Percentiles rank a stretch among this genome's conserved stretches.
Evolutionary conservation across 345 rosid species (phyloP).

Genomic region (Corchorus capsularis): DNA sequence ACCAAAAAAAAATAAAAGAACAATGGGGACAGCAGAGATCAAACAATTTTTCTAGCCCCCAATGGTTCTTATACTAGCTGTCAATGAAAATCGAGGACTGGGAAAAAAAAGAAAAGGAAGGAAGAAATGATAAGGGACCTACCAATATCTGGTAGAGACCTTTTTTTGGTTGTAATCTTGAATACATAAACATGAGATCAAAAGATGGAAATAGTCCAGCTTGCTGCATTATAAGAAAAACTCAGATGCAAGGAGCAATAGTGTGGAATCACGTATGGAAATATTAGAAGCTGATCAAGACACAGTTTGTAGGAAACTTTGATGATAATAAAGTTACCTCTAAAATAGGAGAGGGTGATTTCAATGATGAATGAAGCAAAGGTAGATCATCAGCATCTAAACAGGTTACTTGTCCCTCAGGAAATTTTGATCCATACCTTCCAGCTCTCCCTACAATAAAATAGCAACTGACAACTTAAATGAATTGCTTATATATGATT

Average conservation of each 20-base stretch:
- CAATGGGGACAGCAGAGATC: neutral
- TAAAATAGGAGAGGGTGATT: conserved; percentile 65
- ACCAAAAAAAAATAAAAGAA: neutral
- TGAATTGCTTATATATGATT: neutral
- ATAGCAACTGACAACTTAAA: neutral
- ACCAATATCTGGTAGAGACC: conserved; percentile 74
- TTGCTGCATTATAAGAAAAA: conserved; percentile 47
- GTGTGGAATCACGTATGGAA: conserved; percentile 11
- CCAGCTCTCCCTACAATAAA: conserved; percentile 78
- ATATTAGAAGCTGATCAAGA: neutral
- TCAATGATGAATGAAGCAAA: conserved; percentile 72
- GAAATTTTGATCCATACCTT: conserved; percentile 83
- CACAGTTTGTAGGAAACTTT: neutral
- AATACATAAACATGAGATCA: conserved; percentile 74
- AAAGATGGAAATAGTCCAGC: conserved; percentile 89
- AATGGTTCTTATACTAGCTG: neutral
- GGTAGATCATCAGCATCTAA: conserved; percentile 61
- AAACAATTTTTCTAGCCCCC: neutral
- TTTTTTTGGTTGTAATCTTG: conserved; percentile 58
- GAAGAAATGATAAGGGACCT: conserved; percentile 16
- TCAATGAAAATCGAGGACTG: neutral
- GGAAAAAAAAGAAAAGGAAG: neutral
- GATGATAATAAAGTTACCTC: conserved; percentile 50
- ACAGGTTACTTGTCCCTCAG: conserved; percentile 94
- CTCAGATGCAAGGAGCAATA: conserved; percentile 30